Base-by-base conservation (phyloP, 331 rosid species). In the Pyrus hybrid region DNA sequence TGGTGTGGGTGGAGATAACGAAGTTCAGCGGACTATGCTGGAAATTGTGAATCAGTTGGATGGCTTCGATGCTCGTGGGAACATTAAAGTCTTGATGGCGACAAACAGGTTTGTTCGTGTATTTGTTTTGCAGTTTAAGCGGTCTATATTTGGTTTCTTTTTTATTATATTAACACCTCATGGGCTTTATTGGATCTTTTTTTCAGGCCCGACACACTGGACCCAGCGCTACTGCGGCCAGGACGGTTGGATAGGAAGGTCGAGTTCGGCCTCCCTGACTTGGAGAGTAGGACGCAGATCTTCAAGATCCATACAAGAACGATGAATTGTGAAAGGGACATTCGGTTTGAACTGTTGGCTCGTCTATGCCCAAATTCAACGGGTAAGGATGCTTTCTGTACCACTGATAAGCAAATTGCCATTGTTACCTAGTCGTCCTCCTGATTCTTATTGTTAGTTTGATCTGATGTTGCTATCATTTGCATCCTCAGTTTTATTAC, bases 281-380 rank as follows among this genome's bases (percentile, higher is more conserved):
- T 94, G 85, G 99, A 94, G 89, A 92, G 99, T 67, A 85, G 99
- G 79, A 90, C 99, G 0, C 99, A 94, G 74, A 94, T 94, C 47
- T 94, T 94, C 80, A 94, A 94, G 87, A 94, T 94, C 76, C 99
- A 94, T 80, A 94, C 99, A 8, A 75, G 97, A 77, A 94, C 99
- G 49, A 94, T 94, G 99, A 94, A 92, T 81, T 94, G 99, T 37
- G 99, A 94, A 79, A 90, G 99, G 79, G 99, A 94, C 71, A 8
- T 94, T 74, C 90, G 97, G 11, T 94, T 91, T 33, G 99, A 94
- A 82, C 97, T 94, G 79, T 32, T 94, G 76, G 95, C 99, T 69
- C 89, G 99, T 70, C 97, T 94, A 35, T 94, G 99, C 88, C 99
- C 99, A 10, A 94, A 92, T 78, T 93, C 98, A 45, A 93, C 98